A percentile compares a stretch with the other conserved stretches of the same genome.
These are phyloP conservation scores for Geoglossum cookeanum DNA, from an alignment of 2,329 filamentous ascomycete genomes.

Conservation along the genomic window DNA sequence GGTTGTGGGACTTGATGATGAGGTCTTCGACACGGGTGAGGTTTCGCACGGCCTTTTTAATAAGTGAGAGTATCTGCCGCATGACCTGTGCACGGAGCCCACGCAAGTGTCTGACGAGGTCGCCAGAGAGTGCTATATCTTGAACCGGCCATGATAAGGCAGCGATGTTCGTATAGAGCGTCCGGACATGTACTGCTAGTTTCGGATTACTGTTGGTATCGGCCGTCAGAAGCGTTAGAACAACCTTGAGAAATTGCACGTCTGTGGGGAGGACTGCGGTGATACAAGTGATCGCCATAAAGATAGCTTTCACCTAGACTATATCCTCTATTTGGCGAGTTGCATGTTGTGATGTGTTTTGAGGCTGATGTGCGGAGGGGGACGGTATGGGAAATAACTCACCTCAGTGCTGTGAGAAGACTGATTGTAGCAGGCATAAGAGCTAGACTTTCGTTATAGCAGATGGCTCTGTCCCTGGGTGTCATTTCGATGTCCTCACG, in stretches of 20 bases:
- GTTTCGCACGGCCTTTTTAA: not conserved
- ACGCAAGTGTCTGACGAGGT: not conserved
- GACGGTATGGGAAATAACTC: not conserved
- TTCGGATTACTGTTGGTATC: not conserved
- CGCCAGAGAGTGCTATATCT: not conserved
- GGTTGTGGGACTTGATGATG: not conserved
- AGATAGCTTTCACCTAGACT: not conserved
- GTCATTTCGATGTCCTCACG: not conserved
- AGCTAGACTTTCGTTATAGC: not conserved
- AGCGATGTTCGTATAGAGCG: not conserved
- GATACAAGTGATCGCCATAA: not conserved
- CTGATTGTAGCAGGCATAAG: not conserved
- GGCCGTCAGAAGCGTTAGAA: not conserved
- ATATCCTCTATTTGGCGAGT: not conserved
- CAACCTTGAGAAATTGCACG: not conserved
- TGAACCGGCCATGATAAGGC: not conserved
- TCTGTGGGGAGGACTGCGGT: not conserved
- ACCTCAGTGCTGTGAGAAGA: not conserved
- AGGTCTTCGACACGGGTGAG: not conserved
- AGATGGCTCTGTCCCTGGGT: not conserved
- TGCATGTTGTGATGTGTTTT: not conserved
- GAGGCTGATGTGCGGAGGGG: not conserved
- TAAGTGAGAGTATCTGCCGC: not conserved
- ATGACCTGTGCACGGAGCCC: not conserved
- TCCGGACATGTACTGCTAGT: not conserved